Evolutionary conservation across 2,329 filamentous ascomycete species (phyloP).

Genomic region (Metarhizium humberi): DNA sequence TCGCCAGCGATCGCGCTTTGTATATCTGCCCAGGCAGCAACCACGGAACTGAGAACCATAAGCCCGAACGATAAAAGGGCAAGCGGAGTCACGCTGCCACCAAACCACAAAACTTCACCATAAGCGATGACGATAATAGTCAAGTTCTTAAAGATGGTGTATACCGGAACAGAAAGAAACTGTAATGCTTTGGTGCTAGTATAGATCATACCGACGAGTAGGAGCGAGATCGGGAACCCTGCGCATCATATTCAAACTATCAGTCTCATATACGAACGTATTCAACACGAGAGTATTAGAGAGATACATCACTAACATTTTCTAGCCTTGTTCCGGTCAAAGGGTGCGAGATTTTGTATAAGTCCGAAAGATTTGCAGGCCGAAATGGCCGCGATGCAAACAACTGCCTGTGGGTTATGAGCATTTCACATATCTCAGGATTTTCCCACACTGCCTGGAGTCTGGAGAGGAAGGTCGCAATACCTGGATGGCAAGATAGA

Average conservation of each 20-base stretch:
- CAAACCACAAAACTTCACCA: slow-evolving; percentile 97
- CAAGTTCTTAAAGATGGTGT: slow-evolving; percentile 99
- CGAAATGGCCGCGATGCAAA: slow-evolving; percentile 80
- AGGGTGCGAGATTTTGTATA: slow-evolving; percentile 72
- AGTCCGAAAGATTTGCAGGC: slow-evolving; percentile 71
- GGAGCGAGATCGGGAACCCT: slow-evolving; percentile 95
- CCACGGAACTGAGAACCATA: slow-evolving; percentile 90
- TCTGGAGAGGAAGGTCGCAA: slow-evolving; percentile 15
- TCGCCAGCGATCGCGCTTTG: slow-evolving; percentile 67
- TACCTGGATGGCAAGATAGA: slow-evolving; percentile 90
- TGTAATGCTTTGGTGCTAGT: slow-evolving; percentile 92
- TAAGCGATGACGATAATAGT: slow-evolving; percentile 99
- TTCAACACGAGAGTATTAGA: too few relatives aligned
- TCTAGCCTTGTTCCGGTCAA: slow-evolving; percentile 80
- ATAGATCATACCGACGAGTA: slow-evolving; percentile 98
- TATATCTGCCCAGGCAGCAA: slow-evolving; percentile 97
- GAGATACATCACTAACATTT: slow-evolving; percentile 57
- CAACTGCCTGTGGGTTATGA: slow-evolving; percentile 55
- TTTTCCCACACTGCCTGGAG: neutral
- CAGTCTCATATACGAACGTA: neutral
- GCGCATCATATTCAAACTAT: neutral
- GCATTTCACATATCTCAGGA: neutral
- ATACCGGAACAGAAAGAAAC: slow-evolving; percentile 93
- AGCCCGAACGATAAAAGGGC: slow-evolving; percentile 88
- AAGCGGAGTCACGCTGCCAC: slow-evolving; percentile 79